Base-by-base conservation (phyloP, 371 early-diverging fungal genomes). In the Dinochytrium kinnereticum region DNA sequence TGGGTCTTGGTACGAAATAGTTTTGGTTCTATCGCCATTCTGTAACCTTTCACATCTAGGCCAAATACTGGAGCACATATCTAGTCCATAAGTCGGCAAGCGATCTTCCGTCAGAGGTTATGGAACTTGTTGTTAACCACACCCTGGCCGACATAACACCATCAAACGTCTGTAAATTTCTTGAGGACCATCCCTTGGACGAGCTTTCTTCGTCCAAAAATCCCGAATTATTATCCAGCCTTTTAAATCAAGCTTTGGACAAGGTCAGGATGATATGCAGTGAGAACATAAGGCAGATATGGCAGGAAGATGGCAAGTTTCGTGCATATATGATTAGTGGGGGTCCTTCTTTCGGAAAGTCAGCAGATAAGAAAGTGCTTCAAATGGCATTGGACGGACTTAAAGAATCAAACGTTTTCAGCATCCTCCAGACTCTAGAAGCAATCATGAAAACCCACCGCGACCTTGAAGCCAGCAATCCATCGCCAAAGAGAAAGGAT, bases 1-100 rank as follows among this genome's bases (percentile, higher is more conserved):
- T 61, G 61, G 61, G 37, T 61, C 3, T 34, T 61, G 61, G 61
- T 61, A 61, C 34, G 34, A 44, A 44, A 44, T 44, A 44, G 7
- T 55, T 55, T 24, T 24, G 17, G 10, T 55, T 7, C 26, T 30
- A 7, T 15, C 30, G 10, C 24, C 57, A 15, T 28, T 33, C 28
- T 7, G 10, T 34, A 13, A 15, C 5, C 24, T 53, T 53, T 53
- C 5, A 15, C 26, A 24, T 5, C 26, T 26, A 61, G 61, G 31
- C 36, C 34, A 31, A 37, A 34, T 36, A 17, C 34, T 61, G 61
- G 61, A 17, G 7, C 7, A 34, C 7, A 31, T 7, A 34, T 24
- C 36, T 61, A 10, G 34, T 3, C 61, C 2, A 7, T 10, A 7
- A 26, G 5, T 10, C 34, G 3, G 3, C 37, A 13, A 7, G 10